Base-by-base conservation (phyloP, 1,284 basidiomycete species). In the Apiotrichum sp. region DNA sequence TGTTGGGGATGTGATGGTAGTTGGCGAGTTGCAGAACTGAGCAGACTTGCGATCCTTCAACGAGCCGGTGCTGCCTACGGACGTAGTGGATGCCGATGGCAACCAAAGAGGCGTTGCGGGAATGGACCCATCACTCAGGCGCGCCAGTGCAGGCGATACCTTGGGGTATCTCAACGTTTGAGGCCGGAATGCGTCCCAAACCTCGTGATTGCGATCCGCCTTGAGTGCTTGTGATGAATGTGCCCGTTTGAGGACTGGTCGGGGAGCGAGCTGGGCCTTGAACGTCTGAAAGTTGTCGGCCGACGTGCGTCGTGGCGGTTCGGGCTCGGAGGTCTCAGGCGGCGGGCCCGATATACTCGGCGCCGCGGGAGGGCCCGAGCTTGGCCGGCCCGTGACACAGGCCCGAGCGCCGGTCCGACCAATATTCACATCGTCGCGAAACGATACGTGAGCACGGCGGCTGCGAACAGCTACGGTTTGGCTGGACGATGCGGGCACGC, bases 161-260 rank as follows among this genome's bases (percentile, higher is more conserved):
- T 58, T 58, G 2, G 59, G 62, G 47, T 66, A 66, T 14, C 62
- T 53, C 36, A 66, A 49, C 3, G 57, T 48, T 50, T 62, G 55
- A 0, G 65, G 61, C 4, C 43, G 31, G 52, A 64, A 66, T 6
- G 47, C 55, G 56, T 66, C 58, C 22, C 56, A 58, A 44, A 54
- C 4, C 35, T 52, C 29, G 42, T 42, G 16, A 22, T 39, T 32
- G n/a, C 47, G 35, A 22, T 16, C 16, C 16, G 36, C 31, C 10
- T 39, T 36, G 35, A 42, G 47, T 34, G 40, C 36, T 35, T 39
- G 56, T 16, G 9, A 50, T 10, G 49, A 53, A 36, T 41, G 35
- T 34, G 50, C 53, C 42, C 46, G 56, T 36, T 54, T 56, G 8
- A 56, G 36, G 3, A 32, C 54, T 1, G 49, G 54, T 8, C 54